Evolutionary conservation across 257 asterid genomes (phyloP).

Genomic region (Scutellaria baicalensis): DNA sequence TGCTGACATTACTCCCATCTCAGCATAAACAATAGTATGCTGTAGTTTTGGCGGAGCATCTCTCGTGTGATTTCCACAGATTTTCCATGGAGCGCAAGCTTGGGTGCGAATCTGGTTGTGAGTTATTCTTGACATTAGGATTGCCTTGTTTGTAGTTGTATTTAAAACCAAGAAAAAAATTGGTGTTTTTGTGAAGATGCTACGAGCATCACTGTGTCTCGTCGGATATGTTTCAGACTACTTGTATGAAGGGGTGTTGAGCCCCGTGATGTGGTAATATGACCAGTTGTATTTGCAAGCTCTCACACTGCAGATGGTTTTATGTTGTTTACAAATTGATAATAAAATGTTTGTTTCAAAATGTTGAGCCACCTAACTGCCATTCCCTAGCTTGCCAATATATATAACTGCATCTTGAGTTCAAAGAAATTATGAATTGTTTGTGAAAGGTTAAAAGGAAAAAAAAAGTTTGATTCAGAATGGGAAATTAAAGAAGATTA

Average conservation of each 20-base stretch:
- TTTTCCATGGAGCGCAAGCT: constrained; percentile 57
- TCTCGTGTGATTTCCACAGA: constrained; percentile 32
- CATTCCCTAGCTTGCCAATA: no score
- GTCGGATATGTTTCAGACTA: background rate
- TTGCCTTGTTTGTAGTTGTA: constrained; percentile 24
- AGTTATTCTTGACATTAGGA: constrained; percentile 14
- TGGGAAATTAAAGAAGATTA: no score
- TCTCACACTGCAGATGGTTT: background rate
- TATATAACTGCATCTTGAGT: no score
- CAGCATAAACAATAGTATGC: constrained; percentile 28
- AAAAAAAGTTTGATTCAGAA: no score
- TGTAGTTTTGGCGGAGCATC: constrained; percentile 36
- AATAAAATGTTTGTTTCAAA: no score
- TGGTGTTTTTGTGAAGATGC: background rate
- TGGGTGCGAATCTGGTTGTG: constrained; percentile 43
- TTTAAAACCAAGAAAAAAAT: constrained; percentile 10
- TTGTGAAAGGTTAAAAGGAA: no score
- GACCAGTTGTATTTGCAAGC: background rate
- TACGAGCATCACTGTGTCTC: background rate
- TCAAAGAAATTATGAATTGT: no score
- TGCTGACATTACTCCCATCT: constrained; percentile 14
- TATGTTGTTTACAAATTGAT: no score
- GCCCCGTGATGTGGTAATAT: background rate
- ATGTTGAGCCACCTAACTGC: background rate
- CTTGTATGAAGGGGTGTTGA: background rate